Evolutionary conservation across 495 filamentous ascomycete genomes (phyloP), one percentile per base, ranked within the genome.

Genomic region (Recurvomyces mirabilis): DNA sequence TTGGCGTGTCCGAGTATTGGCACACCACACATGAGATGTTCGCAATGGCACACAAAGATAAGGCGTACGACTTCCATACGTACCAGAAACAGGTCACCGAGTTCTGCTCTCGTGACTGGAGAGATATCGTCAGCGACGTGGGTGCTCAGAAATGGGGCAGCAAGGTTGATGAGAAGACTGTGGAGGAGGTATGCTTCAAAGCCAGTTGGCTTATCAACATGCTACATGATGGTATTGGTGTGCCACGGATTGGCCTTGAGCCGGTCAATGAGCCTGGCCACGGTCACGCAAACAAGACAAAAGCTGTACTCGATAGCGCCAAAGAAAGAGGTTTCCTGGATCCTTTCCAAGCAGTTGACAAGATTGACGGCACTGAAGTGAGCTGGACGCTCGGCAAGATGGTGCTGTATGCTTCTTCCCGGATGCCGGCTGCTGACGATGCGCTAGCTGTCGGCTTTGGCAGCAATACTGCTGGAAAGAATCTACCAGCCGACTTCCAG

Each of bases 1-100:
- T 99, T 20, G 91, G 91, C 6, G 89, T 99, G 41, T 94, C 87
- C 14, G 91, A 99, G 58, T 99, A 93, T 59, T 99, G 91, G 91
- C 91, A 99, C 64, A 94, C 89, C 0, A 99, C 91, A 0, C 89
- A 95, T 56, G 86, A 93, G 37, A 78, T 95, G 0, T 95, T 96
- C 54, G 82, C 86, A 47, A 78, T 77, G 59, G 77, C 76, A 21
- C 72, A 83, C 54, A 81, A 81, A 41, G 82, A 93, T 51, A 84
- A 82, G 52, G 76, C 82, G 0, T 96, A 96, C 62, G 91, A 96
- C 51, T 91, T 93, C 52, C 74, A 81, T 25, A 87, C 82, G 0
- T 99, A 95, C 55, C 89, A 95, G 51, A 66, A 81, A 46, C 75
- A 81, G 20, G 93, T 99, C 4, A 70, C 77, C 44, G 73, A 83